Evolutionary conservation across 1,284 basidiomycete species (phyloP).

Genomic region (Cryptococcus sp.): DNA sequence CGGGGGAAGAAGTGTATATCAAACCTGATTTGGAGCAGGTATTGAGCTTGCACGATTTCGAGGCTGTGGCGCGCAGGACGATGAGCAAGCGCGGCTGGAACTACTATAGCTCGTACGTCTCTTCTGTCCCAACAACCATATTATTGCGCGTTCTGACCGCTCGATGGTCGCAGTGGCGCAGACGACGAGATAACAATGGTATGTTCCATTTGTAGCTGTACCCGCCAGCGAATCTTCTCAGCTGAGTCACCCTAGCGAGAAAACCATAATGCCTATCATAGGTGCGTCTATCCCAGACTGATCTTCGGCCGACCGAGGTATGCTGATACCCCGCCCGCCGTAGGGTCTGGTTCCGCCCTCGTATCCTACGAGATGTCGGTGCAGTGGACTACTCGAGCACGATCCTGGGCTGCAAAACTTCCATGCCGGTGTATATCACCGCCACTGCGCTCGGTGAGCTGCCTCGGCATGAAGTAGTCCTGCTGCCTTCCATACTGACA

Average conservation of each 20-base stretch:
- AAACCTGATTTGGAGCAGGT: constrained; percentile 72
- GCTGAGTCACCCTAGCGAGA: constrained; percentile 60
- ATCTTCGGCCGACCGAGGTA: neutral
- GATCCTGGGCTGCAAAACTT: constrained; percentile 70
- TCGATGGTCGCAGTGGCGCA: constrained; percentile 58
- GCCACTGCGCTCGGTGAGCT: constrained; percentile 41
- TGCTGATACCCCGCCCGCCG: constrained; percentile 7
- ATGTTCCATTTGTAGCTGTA: constrained; percentile 5
- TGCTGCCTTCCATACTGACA: neutral
- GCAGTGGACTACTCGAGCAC: constrained; percentile 79
- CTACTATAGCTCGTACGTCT: constrained; percentile 69
- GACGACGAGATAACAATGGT: constrained; percentile 82
- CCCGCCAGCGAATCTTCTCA: constrained; percentile 1
- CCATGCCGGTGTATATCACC: constrained; percentile 77
- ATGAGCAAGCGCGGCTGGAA: constrained; percentile 84
- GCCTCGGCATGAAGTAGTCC: neutral
- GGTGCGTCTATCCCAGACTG: constrained; percentile 55
- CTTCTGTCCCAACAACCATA: neutral
- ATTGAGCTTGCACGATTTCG: constrained; percentile 88
- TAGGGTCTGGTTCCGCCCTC: constrained; percentile 91
- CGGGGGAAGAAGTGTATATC: constrained; percentile 40
- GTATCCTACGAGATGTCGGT: constrained; percentile 76
- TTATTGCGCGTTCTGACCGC: neutral
- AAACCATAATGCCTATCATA: constrained; percentile 82
- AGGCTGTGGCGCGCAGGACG: constrained; percentile 72